Evolutionary conservation across 1,284 basidiomycete genomes (phyloP), one percentile per base, ranked within the genome.

Genomic region (Somion occarium): DNA sequence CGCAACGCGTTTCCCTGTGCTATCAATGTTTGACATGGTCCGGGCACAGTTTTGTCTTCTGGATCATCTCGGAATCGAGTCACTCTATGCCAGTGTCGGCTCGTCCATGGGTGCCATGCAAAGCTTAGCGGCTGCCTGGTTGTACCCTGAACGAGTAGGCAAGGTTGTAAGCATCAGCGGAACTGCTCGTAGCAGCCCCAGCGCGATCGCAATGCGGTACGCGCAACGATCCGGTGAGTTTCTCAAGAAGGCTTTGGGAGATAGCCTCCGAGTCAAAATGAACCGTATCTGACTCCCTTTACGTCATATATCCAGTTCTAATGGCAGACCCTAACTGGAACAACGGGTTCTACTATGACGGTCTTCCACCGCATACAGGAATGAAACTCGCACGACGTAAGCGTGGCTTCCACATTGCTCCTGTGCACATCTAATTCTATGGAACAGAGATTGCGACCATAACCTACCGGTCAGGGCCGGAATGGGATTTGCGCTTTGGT

Each of bases 261-360:
- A n/a, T n/a, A n/a, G n/a, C n/a, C n/a, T n/a, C n/a, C n/a, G n/a
- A n/a, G n/a, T n/a, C n/a, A n/a, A n/a, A n/a, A n/a, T n/a, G n/a
- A n/a, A n/a, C n/a, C n/a, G n/a, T n/a, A n/a, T n/a, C n/a, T n/a
- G n/a, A n/a, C n/a, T n/a, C n/a, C n/a, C 22, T 53, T 30, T 4
- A 20, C 23, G 46, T 52, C 42, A 41, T 38, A 46, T 19, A 38
- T 34, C 23, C 56, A 93, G 96, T 99, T 11, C 81, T 99, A 49
- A 99, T 99, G 96, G 88, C 94, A 4, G 96, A 99, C 69, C 96
- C 96, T 0, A 98, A 99, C 60, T 99, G 96, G 97, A 99, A 99
- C 59, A 85, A 94, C 38, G 96, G 97, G 1, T 98, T 96, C 68
- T 99, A 99, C 71, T 99, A 99, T 64, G 89, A 93, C 49, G 78